These are phyloP conservation scores for Suhomyces faveliae DNA, from an alignment of 805 yeast species.

Conservation along the genomic window DNA sequence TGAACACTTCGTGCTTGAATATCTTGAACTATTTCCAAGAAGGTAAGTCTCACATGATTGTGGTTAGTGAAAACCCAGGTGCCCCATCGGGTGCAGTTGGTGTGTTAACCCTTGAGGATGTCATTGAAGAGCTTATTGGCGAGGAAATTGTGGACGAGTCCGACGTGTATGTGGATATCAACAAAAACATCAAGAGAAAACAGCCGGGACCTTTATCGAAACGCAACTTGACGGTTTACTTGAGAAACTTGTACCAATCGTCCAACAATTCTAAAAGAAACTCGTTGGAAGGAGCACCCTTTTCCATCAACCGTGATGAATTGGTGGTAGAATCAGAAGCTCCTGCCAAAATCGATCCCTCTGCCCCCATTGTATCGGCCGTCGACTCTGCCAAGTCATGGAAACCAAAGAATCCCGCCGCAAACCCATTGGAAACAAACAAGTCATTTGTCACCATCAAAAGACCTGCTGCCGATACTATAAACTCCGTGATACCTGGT, in stretches of 20 bases:
- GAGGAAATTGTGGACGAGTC: slow-evolving; percentile 97
- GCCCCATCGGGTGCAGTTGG: slow-evolving; percentile 81
- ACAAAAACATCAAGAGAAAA: slow-evolving; percentile 76
- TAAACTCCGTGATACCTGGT: slow-evolving; percentile 20
- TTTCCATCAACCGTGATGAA: slow-evolving; percentile 4
- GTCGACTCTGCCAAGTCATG: slow-evolving; percentile 24
- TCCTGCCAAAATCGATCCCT: not conserved
- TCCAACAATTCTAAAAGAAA: slow-evolving; percentile 38
- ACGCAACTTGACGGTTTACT: slow-evolving; percentile 64
- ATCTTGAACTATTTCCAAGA: slow-evolving; percentile 95
- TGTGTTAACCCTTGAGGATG: slow-evolving; percentile 91
- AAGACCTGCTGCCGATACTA: slow-evolving; percentile 40
- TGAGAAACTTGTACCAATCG: slow-evolving; percentile 57
- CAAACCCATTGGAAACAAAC: slow-evolving; percentile 65
- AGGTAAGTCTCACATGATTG: slow-evolving; percentile 96
- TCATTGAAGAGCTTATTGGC: slow-evolving; percentile 96
- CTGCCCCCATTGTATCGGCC: not conserved
- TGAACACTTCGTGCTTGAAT: slow-evolving; percentile 89
- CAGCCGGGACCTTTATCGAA: slow-evolving; percentile 75
- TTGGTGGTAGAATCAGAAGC: not conserved
- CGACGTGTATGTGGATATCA: slow-evolving; percentile 89
- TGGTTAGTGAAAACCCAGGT: slow-evolving; percentile 86
- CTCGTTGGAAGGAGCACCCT: slow-evolving; percentile 33
- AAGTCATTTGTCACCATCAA: slow-evolving; percentile 69
- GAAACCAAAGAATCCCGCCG: slow-evolving; percentile 65